These are phyloP conservation scores for Symbiodinium natans DNA, from an alignment of 73 alveolate genomes.

Conservation along the genomic window DNA sequence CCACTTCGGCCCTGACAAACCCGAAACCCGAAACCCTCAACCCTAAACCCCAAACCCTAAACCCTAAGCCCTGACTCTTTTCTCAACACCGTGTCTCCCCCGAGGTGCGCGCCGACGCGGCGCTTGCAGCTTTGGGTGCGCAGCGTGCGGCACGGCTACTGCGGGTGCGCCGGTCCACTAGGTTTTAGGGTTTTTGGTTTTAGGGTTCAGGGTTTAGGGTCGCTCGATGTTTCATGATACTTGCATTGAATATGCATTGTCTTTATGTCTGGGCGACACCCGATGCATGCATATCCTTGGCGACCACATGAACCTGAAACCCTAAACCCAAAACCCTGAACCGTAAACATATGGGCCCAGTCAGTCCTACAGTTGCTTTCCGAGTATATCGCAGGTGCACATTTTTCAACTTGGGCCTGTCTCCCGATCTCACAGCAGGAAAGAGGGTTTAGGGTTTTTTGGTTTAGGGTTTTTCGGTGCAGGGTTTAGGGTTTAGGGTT, in stretches of 20 bases:
- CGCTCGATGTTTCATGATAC: no score
- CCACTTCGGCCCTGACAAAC: not conserved
- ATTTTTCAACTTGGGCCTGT: no score
- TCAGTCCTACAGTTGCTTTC: no score
- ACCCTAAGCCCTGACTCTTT: not conserved
- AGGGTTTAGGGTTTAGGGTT: no score
- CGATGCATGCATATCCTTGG: not conserved
- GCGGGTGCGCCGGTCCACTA: conserved; percentile 1
- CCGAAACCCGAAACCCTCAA: not conserved
- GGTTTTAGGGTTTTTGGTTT: no score
- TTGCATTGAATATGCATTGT: no score
- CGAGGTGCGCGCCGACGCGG: conserved; percentile 86
- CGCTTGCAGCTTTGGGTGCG: conserved; percentile 70
- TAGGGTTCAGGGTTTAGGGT: no score
- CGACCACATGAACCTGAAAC: not conserved
- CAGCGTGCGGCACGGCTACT: conserved; percentile 51
- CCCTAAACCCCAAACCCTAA: not conserved
- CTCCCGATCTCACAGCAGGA: not conserved
- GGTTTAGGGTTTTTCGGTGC: no score
- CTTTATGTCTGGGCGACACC: not conserved
- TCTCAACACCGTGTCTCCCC: no score
- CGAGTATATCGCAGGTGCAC: no score
- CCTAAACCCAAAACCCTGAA: not conserved
- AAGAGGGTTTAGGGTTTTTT: not conserved
- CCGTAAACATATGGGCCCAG: no score